A percentile compares a stretch with the other conserved stretches of the same genome.
Conservation (phyloP, 2,329 filamentous ascomycete species). For the Pseudogymnoascus sp. region DNA sequence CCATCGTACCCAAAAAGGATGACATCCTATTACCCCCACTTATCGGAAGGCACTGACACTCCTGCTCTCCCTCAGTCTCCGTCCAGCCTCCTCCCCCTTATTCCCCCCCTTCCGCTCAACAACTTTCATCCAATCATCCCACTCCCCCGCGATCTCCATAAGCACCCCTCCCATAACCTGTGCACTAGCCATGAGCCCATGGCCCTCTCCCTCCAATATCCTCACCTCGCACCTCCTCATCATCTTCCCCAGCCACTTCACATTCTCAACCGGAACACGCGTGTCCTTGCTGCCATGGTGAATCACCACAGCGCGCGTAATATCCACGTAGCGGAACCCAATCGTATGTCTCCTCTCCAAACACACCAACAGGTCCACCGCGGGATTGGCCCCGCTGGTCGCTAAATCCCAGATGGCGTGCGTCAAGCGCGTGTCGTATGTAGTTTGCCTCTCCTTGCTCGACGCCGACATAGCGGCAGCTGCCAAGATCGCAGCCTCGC, state of each 20-base stretch:
- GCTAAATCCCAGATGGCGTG: slow-evolving; percentile 92
- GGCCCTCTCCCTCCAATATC: slow-evolving; percentile 83
- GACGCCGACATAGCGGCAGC: slow-evolving; percentile 55
- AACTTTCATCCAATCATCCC: slow-evolving; percentile 76
- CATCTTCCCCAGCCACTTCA: slow-evolving; percentile 86
- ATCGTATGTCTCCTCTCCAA: slow-evolving; percentile 86
- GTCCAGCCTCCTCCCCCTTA: slow-evolving; percentile 21
- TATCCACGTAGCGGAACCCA: slow-evolving; percentile 95
- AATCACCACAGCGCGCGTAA: slow-evolving; percentile 83
- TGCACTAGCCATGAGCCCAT: slow-evolving; percentile 93
- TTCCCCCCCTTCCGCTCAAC: slow-evolving; percentile 35
- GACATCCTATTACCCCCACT: not conserved
- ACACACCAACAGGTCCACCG: slow-evolving; percentile 86
- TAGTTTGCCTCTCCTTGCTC: slow-evolving; percentile 64
- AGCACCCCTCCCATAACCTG: slow-evolving; percentile 89
- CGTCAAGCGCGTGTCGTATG: slow-evolving; percentile 80
- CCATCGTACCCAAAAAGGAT: not conserved
- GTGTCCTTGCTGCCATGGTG: slow-evolving; percentile 89
- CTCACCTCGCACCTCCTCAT: slow-evolving; percentile 92
- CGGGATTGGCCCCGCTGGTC: slow-evolving; percentile 85
- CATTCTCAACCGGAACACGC: slow-evolving; percentile 89
- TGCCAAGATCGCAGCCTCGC: slow-evolving; percentile 32
- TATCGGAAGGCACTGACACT: slow-evolving; percentile 28
- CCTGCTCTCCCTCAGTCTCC: slow-evolving; percentile 25
- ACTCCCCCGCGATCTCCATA: slow-evolving; percentile 89